Conservation (phyloP, 495 filamentous ascomycete genomes). For the Filosporella fistucella region DNA sequence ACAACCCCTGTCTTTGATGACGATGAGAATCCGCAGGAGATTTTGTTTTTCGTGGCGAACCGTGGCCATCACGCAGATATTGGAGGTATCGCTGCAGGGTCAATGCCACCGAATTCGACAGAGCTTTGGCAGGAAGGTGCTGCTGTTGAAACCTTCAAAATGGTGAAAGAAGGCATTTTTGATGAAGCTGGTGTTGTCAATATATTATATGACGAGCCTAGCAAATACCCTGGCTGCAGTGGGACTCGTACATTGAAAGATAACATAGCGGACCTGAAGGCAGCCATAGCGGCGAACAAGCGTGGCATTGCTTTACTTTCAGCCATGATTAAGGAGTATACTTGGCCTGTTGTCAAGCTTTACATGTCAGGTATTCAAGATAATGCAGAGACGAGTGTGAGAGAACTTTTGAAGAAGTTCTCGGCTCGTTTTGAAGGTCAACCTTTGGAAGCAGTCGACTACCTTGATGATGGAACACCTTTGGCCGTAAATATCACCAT, state of each 20-base stretch:
- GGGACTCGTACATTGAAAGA: slow-evolving; percentile 27
- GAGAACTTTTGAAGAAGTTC: slow-evolving; percentile 22
- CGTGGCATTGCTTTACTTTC: slow-evolving; percentile 14
- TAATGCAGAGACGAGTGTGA: slow-evolving; percentile 27
- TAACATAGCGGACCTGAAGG: slow-evolving; percentile 29
- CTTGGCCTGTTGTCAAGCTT: slow-evolving; percentile 19
- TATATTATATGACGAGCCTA: slow-evolving; percentile 26
- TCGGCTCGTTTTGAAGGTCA: slow-evolving; percentile 10
- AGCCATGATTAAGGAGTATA: slow-evolving; percentile 9
- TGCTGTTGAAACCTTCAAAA: slow-evolving; percentile 23
- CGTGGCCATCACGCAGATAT: slow-evolving; percentile 31
- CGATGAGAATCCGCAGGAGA: slow-evolving; percentile 15
- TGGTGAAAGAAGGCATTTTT: slow-evolving; percentile 27
- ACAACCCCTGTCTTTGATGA: slow-evolving; percentile 25
- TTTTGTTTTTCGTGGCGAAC: slow-evolving; percentile 29
- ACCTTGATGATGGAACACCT: slow-evolving; percentile 30
- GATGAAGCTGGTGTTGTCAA: slow-evolving; percentile 26
- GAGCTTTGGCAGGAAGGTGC: slow-evolving; percentile 30
- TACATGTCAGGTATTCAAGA: slow-evolving; percentile 28
- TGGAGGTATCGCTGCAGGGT: slow-evolving; percentile 26
- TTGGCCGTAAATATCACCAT: slow-evolving; percentile 29
- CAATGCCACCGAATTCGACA: slow-evolving; percentile 26
- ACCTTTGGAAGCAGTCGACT: slow-evolving; percentile 25
- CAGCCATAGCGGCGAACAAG: slow-evolving; percentile 30
- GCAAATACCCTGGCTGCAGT: slow-evolving; percentile 25